These are phyloP conservation scores for Papiliotrema nemorosa DNA, from an alignment of 1,284 basidiomycete species.

Conservation along the genomic window DNA sequence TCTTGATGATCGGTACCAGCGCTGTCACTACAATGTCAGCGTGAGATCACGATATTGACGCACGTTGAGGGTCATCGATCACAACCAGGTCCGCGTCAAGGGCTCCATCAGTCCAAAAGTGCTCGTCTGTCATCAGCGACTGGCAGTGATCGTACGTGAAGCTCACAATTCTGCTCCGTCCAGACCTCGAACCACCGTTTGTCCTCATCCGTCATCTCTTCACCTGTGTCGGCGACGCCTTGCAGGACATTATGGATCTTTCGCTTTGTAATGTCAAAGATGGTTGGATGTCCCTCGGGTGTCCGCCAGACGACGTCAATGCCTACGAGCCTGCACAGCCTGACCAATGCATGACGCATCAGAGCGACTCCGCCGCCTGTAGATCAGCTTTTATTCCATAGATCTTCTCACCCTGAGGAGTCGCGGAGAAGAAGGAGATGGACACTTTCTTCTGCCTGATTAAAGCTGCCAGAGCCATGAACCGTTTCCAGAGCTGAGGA, in stretches of 20 bases:
- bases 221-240: constrained; percentile 69
- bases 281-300: constrained; percentile 70
- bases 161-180: constrained; percentile 63
- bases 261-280: constrained; percentile 88
- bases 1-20: constrained; percentile 78
- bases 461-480: constrained; percentile 73
- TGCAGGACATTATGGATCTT: constrained; percentile 54
- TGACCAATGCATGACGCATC: constrained; percentile 82
- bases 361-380: constrained; percentile 74
- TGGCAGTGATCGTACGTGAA: not conserved
- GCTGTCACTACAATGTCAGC: constrained; percentile 53
- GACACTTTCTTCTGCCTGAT: constrained; percentile 75
- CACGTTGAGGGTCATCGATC: constrained; percentile 62
- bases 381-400: not conserved
- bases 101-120: constrained; percentile 72
- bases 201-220: constrained; percentile 68
- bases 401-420: constrained; percentile 64
- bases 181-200: constrained; percentile 68
- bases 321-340: constrained; percentile 71
- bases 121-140: constrained; percentile 49
- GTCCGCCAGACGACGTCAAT: constrained; percentile 79
- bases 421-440: constrained; percentile 84
- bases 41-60: constrained; percentile 2
- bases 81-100: constrained; percentile 52
- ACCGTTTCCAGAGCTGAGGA: constrained; percentile 27